A percentile compares a stretch with the other conserved stretches of the same genome.
These are phyloP conservation scores for Fraxinus floribunda DNA, from an alignment of 305 asterid genomes.

Conservation along the genomic window DNA sequence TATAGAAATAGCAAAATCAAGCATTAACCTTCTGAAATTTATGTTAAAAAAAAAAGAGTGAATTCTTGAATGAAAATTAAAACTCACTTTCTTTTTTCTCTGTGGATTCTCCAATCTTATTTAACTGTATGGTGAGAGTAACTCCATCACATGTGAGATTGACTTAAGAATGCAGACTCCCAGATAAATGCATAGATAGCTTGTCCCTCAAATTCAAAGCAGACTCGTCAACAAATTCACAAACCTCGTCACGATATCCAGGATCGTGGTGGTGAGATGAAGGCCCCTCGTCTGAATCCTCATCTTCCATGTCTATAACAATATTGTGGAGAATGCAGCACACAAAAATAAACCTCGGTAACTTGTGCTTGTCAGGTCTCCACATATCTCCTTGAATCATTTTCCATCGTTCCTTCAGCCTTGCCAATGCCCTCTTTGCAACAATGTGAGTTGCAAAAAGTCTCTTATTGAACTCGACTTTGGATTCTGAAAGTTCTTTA, in stretches of 20 bases:
- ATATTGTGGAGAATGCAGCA: slow-evolving; percentile 94
- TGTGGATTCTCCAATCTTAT: slow-evolving; percentile 1
- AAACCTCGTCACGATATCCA: slow-evolving; percentile 55
- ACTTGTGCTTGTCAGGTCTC: slow-evolving; percentile 87
- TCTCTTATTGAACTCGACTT: slow-evolving; percentile 59
- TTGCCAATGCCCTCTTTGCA: slow-evolving; percentile 60
- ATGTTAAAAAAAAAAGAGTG: no score
- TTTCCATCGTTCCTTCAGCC: slow-evolving; percentile 77
- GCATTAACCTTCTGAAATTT: not conserved
- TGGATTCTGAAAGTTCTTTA: slow-evolving; percentile 39
- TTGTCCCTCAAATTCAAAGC: slow-evolving; percentile 60
- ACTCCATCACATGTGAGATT: not conserved
- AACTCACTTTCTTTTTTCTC: not conserved
- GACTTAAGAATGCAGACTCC: slow-evolving; percentile 26
- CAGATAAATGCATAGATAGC: slow-evolving; percentile 48
- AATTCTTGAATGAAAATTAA: not conserved
- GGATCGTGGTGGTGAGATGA: slow-evolving; percentile 49
- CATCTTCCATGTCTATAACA: slow-evolving; percentile 72
- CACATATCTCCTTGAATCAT: slow-evolving; percentile 85
- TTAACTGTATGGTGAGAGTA: not conserved
- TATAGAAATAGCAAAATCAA: not conserved
- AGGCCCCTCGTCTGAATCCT: slow-evolving; percentile 30
- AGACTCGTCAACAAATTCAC: slow-evolving; percentile 46
- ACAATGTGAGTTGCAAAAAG: slow-evolving; percentile 49
- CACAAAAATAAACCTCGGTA: slow-evolving; percentile 74